Conservation (phyloP, 2,329 filamentous ascomycete genomes). For the Phialocephala subalpina region DNA sequence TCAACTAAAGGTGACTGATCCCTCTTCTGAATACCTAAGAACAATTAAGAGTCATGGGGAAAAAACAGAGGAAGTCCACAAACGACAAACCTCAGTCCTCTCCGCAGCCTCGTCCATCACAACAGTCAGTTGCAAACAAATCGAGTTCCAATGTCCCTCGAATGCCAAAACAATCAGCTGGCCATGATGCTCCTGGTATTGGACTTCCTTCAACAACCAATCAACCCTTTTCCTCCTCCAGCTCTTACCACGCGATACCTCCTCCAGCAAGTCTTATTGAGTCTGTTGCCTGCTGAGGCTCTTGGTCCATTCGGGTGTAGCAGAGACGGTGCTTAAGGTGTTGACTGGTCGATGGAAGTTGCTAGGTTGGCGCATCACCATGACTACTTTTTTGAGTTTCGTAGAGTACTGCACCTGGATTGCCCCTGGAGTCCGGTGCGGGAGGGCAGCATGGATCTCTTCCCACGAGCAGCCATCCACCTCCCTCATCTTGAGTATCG, state of each 20-base stretch:
- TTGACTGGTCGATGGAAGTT: neutral
- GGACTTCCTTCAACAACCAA: no score
- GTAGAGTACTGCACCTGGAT: slow-evolving; percentile 23
- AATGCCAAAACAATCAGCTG: slow-evolving; percentile 4
- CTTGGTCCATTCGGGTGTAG: neutral
- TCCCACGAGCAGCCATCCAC: slow-evolving; percentile 8
- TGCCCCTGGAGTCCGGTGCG: slow-evolving; percentile 11
- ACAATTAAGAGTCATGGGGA: no score
- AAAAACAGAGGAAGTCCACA: no score
- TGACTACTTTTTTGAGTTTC: slow-evolving; percentile 25
- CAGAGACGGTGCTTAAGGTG: neutral
- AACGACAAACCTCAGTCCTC: neutral
- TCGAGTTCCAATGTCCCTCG: slow-evolving; percentile 5
- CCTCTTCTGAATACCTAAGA: no score
- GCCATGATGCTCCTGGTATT: slow-evolving; percentile 1
- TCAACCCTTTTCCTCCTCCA: no score
- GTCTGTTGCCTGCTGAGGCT: neutral
- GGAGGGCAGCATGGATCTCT: slow-evolving; percentile 12
- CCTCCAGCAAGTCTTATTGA: no score
- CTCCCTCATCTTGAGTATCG: slow-evolving; percentile 7
- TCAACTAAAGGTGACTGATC: no score
- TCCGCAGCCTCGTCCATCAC: slow-evolving; percentile 1
- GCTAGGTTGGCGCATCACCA: neutral
- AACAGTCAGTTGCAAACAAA: neutral
- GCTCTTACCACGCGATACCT: no score